These are phyloP conservation scores for Dysphania ambrosioides DNA, from an alignment of 148 eudicot genomes.

Conservation along the genomic window DNA sequence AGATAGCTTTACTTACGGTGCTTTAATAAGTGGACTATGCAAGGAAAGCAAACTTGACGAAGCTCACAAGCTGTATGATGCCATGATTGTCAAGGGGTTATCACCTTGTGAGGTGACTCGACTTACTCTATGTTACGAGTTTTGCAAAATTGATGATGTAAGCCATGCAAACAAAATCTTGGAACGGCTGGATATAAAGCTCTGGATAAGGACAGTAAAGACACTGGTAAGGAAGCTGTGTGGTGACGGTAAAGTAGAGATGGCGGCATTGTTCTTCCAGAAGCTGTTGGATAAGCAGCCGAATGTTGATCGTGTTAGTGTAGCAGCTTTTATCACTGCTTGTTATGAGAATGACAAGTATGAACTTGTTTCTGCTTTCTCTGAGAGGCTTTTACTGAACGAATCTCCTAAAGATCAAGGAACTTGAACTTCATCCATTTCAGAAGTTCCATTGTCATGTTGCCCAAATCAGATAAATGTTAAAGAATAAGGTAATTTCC, in stretches of 20 bases:
- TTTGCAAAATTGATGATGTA: conserved; percentile 51
- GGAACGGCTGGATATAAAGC: conserved; percentile 67
- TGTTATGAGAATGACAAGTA: conserved; percentile 67
- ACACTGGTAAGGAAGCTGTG: conserved; percentile 89
- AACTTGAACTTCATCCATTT: neutral
- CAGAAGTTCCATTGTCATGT: neutral
- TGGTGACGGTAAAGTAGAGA: conserved; percentile 65
- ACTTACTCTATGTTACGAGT: conserved; percentile 72
- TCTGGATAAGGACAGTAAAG: conserved; percentile 63
- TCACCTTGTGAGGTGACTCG: conserved; percentile 88
- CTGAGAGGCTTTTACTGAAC: conserved; percentile 30
- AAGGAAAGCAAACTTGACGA: conserved; percentile 62
- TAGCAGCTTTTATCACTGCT: conserved; percentile 73
- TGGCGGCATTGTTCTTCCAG: conserved; percentile 56
- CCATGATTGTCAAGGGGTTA: conserved; percentile 61
- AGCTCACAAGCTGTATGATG: conserved; percentile 54
- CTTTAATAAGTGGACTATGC: conserved; percentile 87
- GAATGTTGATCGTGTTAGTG: conserved; percentile 53
- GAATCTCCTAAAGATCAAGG: neutral
- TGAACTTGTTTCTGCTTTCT: conserved; percentile 63
- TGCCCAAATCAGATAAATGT: neutral
- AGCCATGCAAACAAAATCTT: conserved; percentile 42
- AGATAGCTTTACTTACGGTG: conserved; percentile 70
- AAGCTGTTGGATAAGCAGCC: conserved; percentile 61
- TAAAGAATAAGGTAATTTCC: neutral